Percentiles rank a stretch among this genome's conserved stretches.
Conservation (phyloP, 2,329 filamentous ascomycete genomes). For the Neonectria coccinea region DNA sequence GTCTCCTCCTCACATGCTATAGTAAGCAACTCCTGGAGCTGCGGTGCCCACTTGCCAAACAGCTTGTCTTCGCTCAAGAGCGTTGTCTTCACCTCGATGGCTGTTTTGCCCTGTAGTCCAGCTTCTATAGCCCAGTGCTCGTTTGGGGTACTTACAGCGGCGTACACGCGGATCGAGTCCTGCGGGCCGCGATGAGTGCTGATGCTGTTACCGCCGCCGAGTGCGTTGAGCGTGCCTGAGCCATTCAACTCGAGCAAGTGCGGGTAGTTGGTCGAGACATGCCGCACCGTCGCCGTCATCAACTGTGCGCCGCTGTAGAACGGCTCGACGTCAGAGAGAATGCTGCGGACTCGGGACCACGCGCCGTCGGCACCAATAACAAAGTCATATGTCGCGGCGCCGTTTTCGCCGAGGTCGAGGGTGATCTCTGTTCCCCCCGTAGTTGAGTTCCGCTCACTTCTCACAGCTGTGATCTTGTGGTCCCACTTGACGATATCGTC, state of each 20-base stretch:
- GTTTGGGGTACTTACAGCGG: slow-evolving; percentile 42
- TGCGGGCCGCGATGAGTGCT: slow-evolving; percentile 48
- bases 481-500: slow-evolving; percentile 53
- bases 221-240: slow-evolving; percentile 50
- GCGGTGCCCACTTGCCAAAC: slow-evolving; percentile 44
- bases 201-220: slow-evolving; percentile 54
- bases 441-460: not conserved
- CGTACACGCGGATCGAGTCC: slow-evolving; percentile 47
- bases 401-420: slow-evolving; percentile 19
- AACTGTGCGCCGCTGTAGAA: slow-evolving; percentile 54
- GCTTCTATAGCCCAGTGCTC: slow-evolving; percentile 34
- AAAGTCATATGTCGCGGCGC: slow-evolving; percentile 14
- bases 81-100: slow-evolving; percentile 1
- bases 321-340: slow-evolving; percentile 52
- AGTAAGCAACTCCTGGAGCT: slow-evolving; percentile 46
- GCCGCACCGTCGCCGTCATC: slow-evolving; percentile 51
- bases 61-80: slow-evolving; percentile 39
- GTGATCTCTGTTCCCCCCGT: not conserved
- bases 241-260: slow-evolving; percentile 55
- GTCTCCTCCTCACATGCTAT: slow-evolving; percentile 45
- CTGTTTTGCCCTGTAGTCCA: not conserved
- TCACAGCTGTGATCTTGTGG: slow-evolving; percentile 10
- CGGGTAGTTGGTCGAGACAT: slow-evolving; percentile 51
- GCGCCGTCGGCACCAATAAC: slow-evolving; percentile 36
- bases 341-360: slow-evolving; percentile 48